Evolutionary conservation across 2,329 filamentous ascomycete genomes (phyloP), one percentile per base, ranked within the genome.

Genomic region (Colletotrichum camelliae): DNA sequence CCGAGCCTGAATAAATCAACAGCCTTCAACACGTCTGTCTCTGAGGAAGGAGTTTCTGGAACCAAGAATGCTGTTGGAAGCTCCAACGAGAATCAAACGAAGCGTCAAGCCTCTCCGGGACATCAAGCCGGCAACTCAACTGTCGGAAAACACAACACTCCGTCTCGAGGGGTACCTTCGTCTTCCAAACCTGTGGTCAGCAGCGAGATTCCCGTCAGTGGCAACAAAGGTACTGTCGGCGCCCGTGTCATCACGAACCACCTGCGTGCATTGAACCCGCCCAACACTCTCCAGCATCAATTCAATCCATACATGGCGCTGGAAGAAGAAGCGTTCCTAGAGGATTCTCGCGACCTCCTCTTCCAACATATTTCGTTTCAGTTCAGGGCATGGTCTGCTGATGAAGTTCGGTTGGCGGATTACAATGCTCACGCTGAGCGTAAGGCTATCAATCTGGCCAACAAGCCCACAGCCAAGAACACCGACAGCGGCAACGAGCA

Each of bases 261-360:
- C 13, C 5, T 6, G n/a, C 10, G 1, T 52, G 43, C 43, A 21
- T n/a, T 0, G 13, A 0, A 24, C 12, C n/a, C n/a, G 43, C 12
- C 43, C 43, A 21, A 21, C n/a, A n/a, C 43, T 52, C n/a, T 52
- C 43, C 43, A 21, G 6, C n/a, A 52, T 52, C n/a, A n/a, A n/a
- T n/a, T n/a, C 43, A 21, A 4, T 7, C n/a, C n/a, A 52, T 52
- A n/a, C 43, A 10, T 21, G 13, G 43, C 21, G 43, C n/a, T 13
- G n/a, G n/a, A 21, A 13, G 10, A 12, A 13, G n/a, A 7, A 12
- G 12, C 10, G 3, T 13, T 21, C 4, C n/a, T n/a, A 52, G n/a
- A 12, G 21, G 10, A 13, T 52, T n/a, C 43, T n/a, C n/a, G 43
- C 9, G 31, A 12, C 9, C 9, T 10, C 10, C 31, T 33, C 31